Percentiles rank a stretch among this genome's conserved stretches.
phyloP scores from a whole-genome alignment of 805 yeast genomes.

The Wickerhamomyces bovis region DNA sequence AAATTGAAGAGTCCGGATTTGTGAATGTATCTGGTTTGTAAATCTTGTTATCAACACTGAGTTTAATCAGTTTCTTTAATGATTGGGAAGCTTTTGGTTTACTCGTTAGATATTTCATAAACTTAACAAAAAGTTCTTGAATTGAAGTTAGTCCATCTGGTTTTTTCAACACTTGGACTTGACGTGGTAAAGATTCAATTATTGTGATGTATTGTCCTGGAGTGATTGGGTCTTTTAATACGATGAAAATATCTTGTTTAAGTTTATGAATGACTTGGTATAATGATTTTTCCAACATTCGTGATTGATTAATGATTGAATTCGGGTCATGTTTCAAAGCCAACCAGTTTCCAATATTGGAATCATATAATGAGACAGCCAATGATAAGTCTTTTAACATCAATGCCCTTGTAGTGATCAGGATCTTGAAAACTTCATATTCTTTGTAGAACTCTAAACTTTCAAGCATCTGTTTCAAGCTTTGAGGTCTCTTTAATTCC shows the following conservation, averaged over 20 bases:
- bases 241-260: constrained; percentile 2
- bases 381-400: constrained; percentile 1
- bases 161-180: neutral
- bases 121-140: neutral
- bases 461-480: constrained; percentile 3
- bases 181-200: constrained; percentile 5
- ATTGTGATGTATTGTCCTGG: neutral
- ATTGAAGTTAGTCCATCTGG: neutral
- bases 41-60: constrained; percentile 3
- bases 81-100: neutral
- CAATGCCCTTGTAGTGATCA: constrained; percentile 5
- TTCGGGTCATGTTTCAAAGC: neutral
- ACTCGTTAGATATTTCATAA: neutral
- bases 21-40: neutral
- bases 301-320: neutral
- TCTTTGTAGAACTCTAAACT: constrained; percentile 6
- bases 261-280: constrained; percentile 6
- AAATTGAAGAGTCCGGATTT: constrained; percentile 1
- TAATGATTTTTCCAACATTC: constrained; percentile 5
- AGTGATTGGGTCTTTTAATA: neutral
- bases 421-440: constrained; percentile 2
- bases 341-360: constrained; percentile 1
- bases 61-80: constrained; percentile 3
- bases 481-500: constrained; percentile 4
- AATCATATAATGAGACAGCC: constrained; percentile 1